Evolutionary conservation across 345 rosid genomes (phyloP).

Genomic region (Aegle marmelos): DNA sequence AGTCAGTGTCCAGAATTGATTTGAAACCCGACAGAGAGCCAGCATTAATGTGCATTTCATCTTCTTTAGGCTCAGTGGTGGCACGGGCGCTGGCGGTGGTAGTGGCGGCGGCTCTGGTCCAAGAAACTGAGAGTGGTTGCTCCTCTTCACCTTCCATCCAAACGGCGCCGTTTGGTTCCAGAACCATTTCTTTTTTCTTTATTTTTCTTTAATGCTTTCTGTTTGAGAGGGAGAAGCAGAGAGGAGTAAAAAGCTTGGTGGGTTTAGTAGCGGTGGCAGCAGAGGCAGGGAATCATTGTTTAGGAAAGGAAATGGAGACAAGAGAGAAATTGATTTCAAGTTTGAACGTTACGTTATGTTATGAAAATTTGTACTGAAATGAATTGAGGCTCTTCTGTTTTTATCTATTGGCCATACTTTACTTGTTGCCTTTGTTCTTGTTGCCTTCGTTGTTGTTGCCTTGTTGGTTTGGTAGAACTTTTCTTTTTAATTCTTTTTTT

Average conservation of each 20-base stretch:
- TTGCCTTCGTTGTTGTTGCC: background rate
- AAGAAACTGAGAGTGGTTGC: slow-evolving; percentile 44
- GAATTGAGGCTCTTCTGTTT: background rate
- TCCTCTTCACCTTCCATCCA: slow-evolving; percentile 56
- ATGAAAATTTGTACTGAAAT: background rate
- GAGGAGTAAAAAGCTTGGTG: background rate
- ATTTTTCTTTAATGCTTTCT: background rate
- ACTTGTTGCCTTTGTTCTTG: background rate
- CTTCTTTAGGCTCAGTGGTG: slow-evolving; percentile 20
- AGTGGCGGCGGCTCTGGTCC: slow-evolving; percentile 35
- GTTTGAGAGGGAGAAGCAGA: background rate
- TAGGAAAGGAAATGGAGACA: background rate
- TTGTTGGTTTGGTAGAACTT: background rate
- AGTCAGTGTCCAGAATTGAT: slow-evolving; percentile 70
- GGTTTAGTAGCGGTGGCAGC: background rate
- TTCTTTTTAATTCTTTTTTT: no score
- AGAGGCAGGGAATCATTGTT: slow-evolving; percentile 9
- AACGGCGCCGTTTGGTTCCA: slow-evolving; percentile 51
- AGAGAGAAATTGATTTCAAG: slow-evolving; percentile 15
- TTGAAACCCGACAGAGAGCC: slow-evolving; percentile 44
- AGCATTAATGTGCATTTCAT: slow-evolving; percentile 30
- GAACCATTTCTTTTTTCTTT: slow-evolving; percentile 39
- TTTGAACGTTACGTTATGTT: slow-evolving; percentile 10
- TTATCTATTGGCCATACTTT: background rate
- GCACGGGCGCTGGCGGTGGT: no score